Evolutionary conservation across 169 alveolate genomes (phyloP).

Genomic region (Eimeria zaria): DNA sequence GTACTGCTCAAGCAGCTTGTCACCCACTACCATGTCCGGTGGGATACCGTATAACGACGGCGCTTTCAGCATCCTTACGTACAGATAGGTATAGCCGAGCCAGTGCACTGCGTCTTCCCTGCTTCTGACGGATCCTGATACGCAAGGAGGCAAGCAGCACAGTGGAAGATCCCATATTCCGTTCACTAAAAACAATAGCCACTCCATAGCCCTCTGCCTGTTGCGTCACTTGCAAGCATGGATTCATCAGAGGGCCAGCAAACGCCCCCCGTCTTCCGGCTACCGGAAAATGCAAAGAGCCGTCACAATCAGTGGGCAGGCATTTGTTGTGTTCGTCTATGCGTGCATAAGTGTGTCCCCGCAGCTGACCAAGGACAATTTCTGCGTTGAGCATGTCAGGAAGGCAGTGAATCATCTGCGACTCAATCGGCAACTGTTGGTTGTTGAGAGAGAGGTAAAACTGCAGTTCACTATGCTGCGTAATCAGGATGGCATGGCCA

Average conservation of each 20-base stretch:
- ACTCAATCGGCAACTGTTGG: slow-evolving; percentile 99
- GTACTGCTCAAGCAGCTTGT: slow-evolving; percentile 81
- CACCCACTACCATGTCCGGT: slow-evolving; percentile 84
- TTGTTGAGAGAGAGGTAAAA: slow-evolving; percentile 98
- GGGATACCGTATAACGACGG: slow-evolving; percentile 96
- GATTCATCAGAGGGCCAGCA: not conserved
- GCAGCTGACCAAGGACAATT: slow-evolving; percentile 89
- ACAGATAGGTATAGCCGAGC: slow-evolving; percentile 99
- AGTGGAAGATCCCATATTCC: not conserved
- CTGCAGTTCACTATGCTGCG: slow-evolving; percentile 97
- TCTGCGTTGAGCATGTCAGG: slow-evolving; percentile 99
- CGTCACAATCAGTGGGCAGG: not conserved
- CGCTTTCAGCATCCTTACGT: slow-evolving; percentile 95
- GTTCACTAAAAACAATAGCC: not conserved
- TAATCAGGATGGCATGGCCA: slow-evolving; percentile 99
- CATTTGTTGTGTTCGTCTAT: not conserved
- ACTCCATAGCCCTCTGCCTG: not conserved
- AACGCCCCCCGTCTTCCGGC: not conserved
- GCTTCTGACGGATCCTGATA: slow-evolving; percentile 95
- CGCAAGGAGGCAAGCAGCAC: not conserved
- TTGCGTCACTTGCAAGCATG: not conserved
- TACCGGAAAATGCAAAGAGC: not conserved
- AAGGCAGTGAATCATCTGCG: slow-evolving; percentile 95
- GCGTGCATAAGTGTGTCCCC: not conserved
- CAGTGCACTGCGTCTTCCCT: slow-evolving; percentile 98